phyloP scores from a whole-genome alignment of 2,329 filamentous ascomycete species.

The Ophiosphaerella korrae region DNA sequence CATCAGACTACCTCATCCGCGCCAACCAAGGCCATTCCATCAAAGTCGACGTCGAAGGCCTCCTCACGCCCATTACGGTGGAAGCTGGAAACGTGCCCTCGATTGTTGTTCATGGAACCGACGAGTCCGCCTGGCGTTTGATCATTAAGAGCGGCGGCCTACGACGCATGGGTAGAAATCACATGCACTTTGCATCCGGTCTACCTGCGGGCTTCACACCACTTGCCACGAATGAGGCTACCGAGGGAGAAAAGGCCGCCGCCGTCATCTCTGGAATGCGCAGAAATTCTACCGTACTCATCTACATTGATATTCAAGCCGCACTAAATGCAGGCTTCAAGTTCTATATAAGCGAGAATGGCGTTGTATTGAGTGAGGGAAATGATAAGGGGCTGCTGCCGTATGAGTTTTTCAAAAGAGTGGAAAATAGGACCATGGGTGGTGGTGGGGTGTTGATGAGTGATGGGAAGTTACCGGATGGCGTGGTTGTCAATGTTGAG shows the following conservation, averaged over 20 bases:
- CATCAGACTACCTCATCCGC: conserved; percentile 80
- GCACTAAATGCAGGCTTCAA: conserved; percentile 65
- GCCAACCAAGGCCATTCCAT: conserved; percentile 96
- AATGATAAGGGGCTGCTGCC: conserved; percentile 51
- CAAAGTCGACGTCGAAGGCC: conserved; percentile 69
- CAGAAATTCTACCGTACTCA: conserved; percentile 62
- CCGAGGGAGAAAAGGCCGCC: conserved; percentile 30
- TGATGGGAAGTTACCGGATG: conserved; percentile 64
- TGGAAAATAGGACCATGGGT: conserved; percentile 65
- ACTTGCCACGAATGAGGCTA: conserved; percentile 19
- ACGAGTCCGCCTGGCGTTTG: conserved; percentile 75
- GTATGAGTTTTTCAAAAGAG: conserved; percentile 68
- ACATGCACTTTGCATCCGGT: conserved; percentile 87
- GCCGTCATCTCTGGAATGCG: conserved; percentile 81
- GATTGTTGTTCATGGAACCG: conserved; percentile 85
- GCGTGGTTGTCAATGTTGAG: conserved; percentile 45
- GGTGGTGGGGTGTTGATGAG: conserved; percentile 71
- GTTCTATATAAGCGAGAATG: conserved; percentile 70
- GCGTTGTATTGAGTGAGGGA: conserved; percentile 54
- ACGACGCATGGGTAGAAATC: conserved; percentile 79
- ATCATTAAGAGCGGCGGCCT: conserved; percentile 81
- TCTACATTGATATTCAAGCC: conserved; percentile 74
- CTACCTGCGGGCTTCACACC: conserved; percentile 58
- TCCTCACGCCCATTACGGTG: conserved; percentile 68
- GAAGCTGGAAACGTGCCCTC: conserved; percentile 64